Evolutionary conservation across 208 protist species (phyloP).

Genomic region (Trypanosoma brucei): DNA sequence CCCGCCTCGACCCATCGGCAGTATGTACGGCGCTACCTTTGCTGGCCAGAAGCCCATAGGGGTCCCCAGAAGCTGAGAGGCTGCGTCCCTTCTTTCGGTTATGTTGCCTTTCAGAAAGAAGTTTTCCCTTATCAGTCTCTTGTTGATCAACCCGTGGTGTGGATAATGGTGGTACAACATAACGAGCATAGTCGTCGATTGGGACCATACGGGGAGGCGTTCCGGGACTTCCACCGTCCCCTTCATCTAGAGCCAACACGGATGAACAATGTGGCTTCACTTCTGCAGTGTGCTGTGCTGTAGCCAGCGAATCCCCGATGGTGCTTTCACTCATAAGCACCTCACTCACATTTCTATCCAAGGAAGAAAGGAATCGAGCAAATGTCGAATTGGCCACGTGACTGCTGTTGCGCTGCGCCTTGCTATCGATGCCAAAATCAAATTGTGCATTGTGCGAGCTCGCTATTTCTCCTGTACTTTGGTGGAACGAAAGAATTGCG

Average conservation of each 20-base stretch:
- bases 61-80: background rate
- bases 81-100: background rate
- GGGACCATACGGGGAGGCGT: conserved; percentile 12
- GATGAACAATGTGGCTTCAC: background rate
- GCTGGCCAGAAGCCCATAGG: background rate
- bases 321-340: background rate
- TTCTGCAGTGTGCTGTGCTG: background rate
- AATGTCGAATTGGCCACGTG: conserved; percentile 10
- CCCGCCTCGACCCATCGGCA: no score
- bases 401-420: background rate
- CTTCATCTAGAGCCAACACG: background rate
- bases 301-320: background rate
- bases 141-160: background rate
- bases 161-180: conserved; percentile 15
- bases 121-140: background rate
- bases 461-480: background rate
- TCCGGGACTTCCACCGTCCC: conserved; percentile 13
- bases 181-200: conserved; percentile 23
- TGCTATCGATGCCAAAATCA: conserved; percentile 2
- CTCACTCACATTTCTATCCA: background rate
- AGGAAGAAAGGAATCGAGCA: conserved; percentile 12
- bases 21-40: no score
- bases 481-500: conserved; percentile 22
- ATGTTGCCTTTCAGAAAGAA: background rate
- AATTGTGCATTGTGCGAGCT: background rate